Base-by-base conservation (phyloP, 352 stramenopile genomes). In the Phytopythium oedochilum region DNA sequence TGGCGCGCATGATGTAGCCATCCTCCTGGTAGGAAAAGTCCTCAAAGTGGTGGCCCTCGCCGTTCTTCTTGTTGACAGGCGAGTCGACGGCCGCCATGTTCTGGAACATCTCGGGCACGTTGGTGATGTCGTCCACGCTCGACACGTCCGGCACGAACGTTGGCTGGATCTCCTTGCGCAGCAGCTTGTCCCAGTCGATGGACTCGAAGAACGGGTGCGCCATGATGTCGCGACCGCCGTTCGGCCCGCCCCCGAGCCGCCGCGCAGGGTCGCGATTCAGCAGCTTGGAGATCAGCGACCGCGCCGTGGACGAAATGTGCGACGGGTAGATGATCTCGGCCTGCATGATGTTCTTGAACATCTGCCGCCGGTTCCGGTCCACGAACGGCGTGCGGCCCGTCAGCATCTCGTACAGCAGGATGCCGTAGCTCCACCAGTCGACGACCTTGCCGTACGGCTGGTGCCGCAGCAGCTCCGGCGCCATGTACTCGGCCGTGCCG, bases 271-370 rank as follows among this genome's bases (percentile, higher is more conserved):
- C 88, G 56, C 97, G 97, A 50, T 96, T 94, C 35, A 99, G 68
- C 48, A 99, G 63, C 65, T 91, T 92, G 7, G 81, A 87, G 62
- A 95, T 95, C 18, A 93, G 50, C 34, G 79, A 90, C 10, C 82
- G 73, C 2, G 82, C 83, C 3, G 73, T 60, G 1, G 83, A 72
- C 0, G 82, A 91, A 60, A 95, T 93, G 69, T 95, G 86, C 42
- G 86, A 86, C 5, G 86, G 86, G 36, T 95, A 95, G 52, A 93
- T 92, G 26, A 94, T 83, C 38, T 95, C 86, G 0, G 80, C 83
- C 54, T 91, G 78, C 83, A 94, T 94, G 55, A 95, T 95, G 62
- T 95, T 95, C 61, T 95, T 95, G 65, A 95, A 95, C 86, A 95
- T 95, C 53, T 92, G 83, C 11, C 86, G 72, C 8, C 86, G 86